A percentile compares a stretch with the other conserved stretches of the same genome.
phyloP scores from a whole-genome alignment of 805 yeast genomes.

The Teunomyces cretensis region DNA sequence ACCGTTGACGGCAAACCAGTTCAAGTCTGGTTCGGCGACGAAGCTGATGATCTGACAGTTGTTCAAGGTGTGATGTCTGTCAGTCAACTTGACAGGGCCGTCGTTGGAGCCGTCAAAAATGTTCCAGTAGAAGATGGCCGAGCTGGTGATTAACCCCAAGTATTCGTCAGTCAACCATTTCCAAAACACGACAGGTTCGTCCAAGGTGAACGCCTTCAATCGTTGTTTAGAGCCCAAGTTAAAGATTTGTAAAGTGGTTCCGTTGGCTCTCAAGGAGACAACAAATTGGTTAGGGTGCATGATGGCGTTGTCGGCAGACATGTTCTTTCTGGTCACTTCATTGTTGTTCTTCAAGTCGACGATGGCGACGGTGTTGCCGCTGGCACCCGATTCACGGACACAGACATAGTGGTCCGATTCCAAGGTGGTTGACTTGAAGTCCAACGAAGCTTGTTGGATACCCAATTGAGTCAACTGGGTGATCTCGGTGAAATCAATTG shows the following conservation, averaged over 20 bases:
- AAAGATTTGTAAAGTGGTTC: slow-evolving; percentile 93
- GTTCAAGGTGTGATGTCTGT: slow-evolving; percentile 75
- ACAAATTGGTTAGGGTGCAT: slow-evolving; percentile 90
- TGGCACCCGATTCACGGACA: slow-evolving; percentile 61
- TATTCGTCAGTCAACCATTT: slow-evolving; percentile 77
- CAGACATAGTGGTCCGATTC: slow-evolving; percentile 92
- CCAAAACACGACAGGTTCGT: slow-evolving; percentile 93
- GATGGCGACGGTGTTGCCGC: slow-evolving; percentile 88
- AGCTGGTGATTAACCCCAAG: slow-evolving; percentile 82
- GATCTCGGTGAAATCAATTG: slow-evolving; percentile 95
- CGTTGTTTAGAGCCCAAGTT: slow-evolving; percentile 85
- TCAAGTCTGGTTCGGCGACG: slow-evolving; percentile 72
- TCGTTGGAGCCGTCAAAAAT: slow-evolving; percentile 74
- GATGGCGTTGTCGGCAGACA: slow-evolving; percentile 97
- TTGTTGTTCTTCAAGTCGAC: slow-evolving; percentile 79
- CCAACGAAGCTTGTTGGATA: slow-evolving; percentile 79
- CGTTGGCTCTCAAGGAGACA: slow-evolving; percentile 92
- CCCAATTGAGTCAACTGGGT: slow-evolving; percentile 85
- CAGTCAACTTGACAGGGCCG: slow-evolving; percentile 80
- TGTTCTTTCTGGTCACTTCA: slow-evolving; percentile 81
- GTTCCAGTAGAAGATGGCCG: slow-evolving; percentile 76
- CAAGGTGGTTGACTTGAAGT: slow-evolving; percentile 90
- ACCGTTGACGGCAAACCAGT: slow-evolving; percentile 96
- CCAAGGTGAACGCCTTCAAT: slow-evolving; percentile 80
- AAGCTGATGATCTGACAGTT: slow-evolving; percentile 89